These are phyloP conservation scores for Chlorella sp. DNA, from an alignment of 139 green algal species.

Conservation along the genomic window DNA sequence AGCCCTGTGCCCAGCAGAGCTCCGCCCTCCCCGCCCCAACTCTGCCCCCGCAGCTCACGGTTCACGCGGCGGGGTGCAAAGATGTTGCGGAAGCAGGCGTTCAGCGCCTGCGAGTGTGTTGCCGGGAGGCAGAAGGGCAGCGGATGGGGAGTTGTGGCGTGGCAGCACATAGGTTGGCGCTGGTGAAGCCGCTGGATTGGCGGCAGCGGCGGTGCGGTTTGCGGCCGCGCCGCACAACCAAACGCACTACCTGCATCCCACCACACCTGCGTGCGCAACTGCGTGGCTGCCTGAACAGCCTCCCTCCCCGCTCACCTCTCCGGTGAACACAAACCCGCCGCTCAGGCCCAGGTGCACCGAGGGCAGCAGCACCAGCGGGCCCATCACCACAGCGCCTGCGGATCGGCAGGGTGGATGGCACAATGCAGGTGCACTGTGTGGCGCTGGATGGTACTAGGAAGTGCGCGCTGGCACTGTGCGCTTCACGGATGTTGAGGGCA, in stretches of 20 bases:
- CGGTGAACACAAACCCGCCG: constrained; percentile 33
- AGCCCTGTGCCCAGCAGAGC: too few relatives aligned
- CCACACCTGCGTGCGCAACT: neutral
- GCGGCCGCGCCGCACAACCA: too few relatives aligned
- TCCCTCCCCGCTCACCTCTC: neutral
- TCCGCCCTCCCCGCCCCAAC: too few relatives aligned
- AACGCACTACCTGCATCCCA: too few relatives aligned
- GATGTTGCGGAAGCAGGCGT: constrained; percentile 23
- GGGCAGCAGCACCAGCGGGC: constrained; percentile 32
- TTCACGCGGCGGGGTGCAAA: constrained; percentile 28
- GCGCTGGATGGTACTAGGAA: neutral
- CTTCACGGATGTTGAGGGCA: too few relatives aligned
- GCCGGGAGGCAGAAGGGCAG: neutral
- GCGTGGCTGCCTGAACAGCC: too few relatives aligned
- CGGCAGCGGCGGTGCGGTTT: too few relatives aligned
- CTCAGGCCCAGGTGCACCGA: constrained; percentile 32
- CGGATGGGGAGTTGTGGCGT: too few relatives aligned
- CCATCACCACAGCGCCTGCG: constrained; percentile 39
- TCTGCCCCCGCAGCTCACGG: neutral
- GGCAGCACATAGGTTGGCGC: too few relatives aligned
- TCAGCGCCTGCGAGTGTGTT: neutral
- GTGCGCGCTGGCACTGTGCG: neutral
- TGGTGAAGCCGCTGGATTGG: too few relatives aligned
- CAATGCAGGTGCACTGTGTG: neutral
- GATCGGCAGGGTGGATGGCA: too few relatives aligned